Percentiles rank a stretch among this genome's conserved stretches.
Evolutionary conservation across 148 eudicot genomes (phyloP).

Genomic region (Selenicereus undatus): DNA sequence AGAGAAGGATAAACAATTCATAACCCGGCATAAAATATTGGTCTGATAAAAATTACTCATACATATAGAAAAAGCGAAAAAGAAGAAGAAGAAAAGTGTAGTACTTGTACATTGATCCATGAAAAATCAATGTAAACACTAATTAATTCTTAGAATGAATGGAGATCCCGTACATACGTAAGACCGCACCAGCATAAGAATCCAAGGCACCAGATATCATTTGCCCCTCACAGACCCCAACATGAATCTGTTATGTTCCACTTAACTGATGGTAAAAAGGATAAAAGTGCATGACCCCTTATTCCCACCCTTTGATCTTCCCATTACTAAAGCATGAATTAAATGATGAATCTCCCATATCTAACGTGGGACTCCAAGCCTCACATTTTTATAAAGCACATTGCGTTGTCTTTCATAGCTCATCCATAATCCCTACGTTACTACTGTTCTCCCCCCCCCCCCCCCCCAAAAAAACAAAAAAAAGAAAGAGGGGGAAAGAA

Average conservation of each 20-base stretch:
- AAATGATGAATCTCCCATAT: neutral
- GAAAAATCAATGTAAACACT: no score
- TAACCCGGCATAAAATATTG: no score
- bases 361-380: slow-evolving; percentile 10
- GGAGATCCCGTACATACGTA: no score
- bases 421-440: no score
- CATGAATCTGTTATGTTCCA: slow-evolving; percentile 25
- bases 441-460: no score
- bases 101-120: no score
- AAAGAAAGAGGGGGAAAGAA: neutral
- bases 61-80: no score
- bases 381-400: slow-evolving; percentile 3
- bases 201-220: slow-evolving; percentile 31
- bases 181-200: slow-evolving; percentile 14
- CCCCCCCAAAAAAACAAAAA: no score
- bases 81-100: no score
- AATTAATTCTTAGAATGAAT: no score
- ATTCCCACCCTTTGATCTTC: slow-evolving; percentile 1
- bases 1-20: no score
- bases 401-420: neutral
- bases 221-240: slow-evolving; percentile 34
- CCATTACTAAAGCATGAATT: slow-evolving; percentile 12
- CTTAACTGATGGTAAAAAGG: slow-evolving; percentile 4
- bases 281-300: slow-evolving; percentile 16
- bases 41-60: no score